Percentiles rank a stretch among this genome's conserved stretches.
Conservation (phyloP, 2,329 filamentous ascomycete genomes). For the Talaromyces sp. region DNA sequence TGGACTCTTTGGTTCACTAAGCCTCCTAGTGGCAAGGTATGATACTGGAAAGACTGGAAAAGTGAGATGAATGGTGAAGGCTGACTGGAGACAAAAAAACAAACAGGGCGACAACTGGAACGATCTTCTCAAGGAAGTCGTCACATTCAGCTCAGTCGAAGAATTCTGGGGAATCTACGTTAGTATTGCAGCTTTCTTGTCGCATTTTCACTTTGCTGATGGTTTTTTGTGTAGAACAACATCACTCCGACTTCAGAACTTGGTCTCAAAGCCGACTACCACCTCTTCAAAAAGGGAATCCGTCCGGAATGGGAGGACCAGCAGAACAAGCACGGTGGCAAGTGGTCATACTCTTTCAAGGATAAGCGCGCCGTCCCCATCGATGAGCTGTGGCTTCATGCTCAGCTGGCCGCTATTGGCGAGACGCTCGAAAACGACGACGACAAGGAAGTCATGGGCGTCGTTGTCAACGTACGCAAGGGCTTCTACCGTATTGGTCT, state of each 20-base stretch:
- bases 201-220: neutral
- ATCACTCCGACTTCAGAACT: conserved; percentile 94
- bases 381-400: conserved; percentile 92
- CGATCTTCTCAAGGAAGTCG: conserved; percentile 94
- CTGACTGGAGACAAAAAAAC: neutral
- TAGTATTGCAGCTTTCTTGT: conserved; percentile 37
- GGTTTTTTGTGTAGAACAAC: conserved; percentile 68
- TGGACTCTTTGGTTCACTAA: conserved; percentile 99
- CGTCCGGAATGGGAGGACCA: conserved; percentile 97
- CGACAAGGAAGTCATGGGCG: conserved; percentile 97
- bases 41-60: conserved; percentile 20
- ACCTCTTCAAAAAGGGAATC: conserved; percentile 96
- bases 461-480: conserved; percentile 98
- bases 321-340: conserved; percentile 98
- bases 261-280: conserved; percentile 96
- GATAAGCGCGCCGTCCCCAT: conserved; percentile 89
- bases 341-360: conserved; percentile 98
- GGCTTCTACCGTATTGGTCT: conserved; percentile 96
- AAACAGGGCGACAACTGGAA: conserved; percentile 94
- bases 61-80: neutral
- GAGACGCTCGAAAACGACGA: conserved; percentile 92
- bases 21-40: conserved; percentile 88
- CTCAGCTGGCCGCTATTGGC: conserved; percentile 93
- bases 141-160: conserved; percentile 96
- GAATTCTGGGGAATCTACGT: conserved; percentile 99